Percentiles rank a stretch among this genome's conserved stretches.
Conservation (phyloP, 1,139 yeast genomes). For the Debaryomyces coudertii region DNA sequence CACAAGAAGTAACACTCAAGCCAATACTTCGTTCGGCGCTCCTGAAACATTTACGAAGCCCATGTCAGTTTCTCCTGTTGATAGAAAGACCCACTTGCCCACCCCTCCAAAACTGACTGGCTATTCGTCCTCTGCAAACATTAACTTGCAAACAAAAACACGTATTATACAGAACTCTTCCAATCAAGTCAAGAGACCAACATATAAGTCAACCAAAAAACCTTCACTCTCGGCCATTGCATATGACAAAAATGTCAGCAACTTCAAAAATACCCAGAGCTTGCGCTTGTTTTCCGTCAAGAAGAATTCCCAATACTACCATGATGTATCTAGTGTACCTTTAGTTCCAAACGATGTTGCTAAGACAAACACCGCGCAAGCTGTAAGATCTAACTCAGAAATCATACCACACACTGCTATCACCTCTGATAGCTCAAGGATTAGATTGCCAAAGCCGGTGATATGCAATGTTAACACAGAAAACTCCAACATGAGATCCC, state of each 20-base stretch:
- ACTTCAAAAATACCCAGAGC: conserved; percentile 19
- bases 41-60: neutral
- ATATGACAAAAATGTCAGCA: conserved; percentile 20
- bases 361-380: neutral
- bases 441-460: conserved; percentile 12
- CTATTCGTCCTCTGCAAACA: conserved; percentile 28
- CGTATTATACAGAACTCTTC: neutral
- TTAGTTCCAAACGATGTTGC: conserved; percentile 7
- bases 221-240: conserved; percentile 30
- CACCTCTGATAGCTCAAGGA: conserved; percentile 7
- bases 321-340: conserved; percentile 13
- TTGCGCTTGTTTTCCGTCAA: conserved; percentile 40
- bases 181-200: conserved; percentile 14
- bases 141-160: conserved; percentile 27
- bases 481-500: conserved; percentile 7
- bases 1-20: conserved; percentile 9
- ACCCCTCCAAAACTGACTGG: conserved; percentile 22
- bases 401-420: conserved; percentile 1
- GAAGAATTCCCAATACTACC: conserved; percentile 30
- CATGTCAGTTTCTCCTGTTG: neutral
- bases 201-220: conserved; percentile 12
- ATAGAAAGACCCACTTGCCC: conserved; percentile 16
- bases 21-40: conserved; percentile 3
- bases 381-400: conserved; percentile 1
- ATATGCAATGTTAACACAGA: conserved; percentile 8